Evolutionary conservation across 768 basidiomycete species (phyloP).

Genomic region (Kwoniella sp.): DNA sequence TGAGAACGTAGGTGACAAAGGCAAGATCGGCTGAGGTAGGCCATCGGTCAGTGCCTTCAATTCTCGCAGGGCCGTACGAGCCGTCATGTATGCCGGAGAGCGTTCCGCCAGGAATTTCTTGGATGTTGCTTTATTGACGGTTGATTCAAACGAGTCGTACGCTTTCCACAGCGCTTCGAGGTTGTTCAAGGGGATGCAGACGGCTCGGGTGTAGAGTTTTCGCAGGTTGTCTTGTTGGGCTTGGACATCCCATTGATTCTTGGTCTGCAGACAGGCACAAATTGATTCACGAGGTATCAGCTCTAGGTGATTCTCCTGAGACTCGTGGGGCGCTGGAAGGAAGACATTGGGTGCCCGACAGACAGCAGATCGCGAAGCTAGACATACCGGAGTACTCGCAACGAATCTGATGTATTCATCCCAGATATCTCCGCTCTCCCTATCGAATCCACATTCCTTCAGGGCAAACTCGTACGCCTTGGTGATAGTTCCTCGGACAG

Average conservation of each 20-base stretch:
- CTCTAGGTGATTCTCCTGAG: no score
- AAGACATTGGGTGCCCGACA: no score
- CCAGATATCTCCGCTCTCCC: conserved; percentile 91
- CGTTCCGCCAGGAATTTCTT: conserved; percentile 94
- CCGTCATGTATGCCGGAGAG: conserved; percentile 93
- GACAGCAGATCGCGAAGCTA: no score
- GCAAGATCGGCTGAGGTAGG: conserved; percentile 68
- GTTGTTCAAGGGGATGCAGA: conserved; percentile 91
- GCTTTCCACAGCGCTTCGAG: conserved; percentile 92
- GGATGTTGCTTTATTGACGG: conserved; percentile 86
- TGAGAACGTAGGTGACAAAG: conserved; percentile 72
- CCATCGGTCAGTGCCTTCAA: conserved; percentile 67
- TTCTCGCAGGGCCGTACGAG: conserved; percentile 81
- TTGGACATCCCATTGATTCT: conserved; percentile 90
- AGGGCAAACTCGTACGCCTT: conserved; percentile 94
- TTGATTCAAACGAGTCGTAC: conserved; percentile 86
- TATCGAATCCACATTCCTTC: conserved; percentile 84
- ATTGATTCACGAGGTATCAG: no score
- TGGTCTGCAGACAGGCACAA: conserved; percentile 58
- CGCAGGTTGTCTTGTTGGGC: conserved; percentile 92
- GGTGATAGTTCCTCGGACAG: conserved; percentile 73
- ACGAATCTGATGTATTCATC: conserved; percentile 90
- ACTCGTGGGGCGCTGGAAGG: no score
- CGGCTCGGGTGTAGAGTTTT: conserved; percentile 88
- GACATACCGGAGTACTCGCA: conserved; percentile 71